These are phyloP conservation scores for Microbotryum intermedium DNA, from an alignment of 1,284 basidiomycete genomes.

Conservation along the genomic window DNA sequence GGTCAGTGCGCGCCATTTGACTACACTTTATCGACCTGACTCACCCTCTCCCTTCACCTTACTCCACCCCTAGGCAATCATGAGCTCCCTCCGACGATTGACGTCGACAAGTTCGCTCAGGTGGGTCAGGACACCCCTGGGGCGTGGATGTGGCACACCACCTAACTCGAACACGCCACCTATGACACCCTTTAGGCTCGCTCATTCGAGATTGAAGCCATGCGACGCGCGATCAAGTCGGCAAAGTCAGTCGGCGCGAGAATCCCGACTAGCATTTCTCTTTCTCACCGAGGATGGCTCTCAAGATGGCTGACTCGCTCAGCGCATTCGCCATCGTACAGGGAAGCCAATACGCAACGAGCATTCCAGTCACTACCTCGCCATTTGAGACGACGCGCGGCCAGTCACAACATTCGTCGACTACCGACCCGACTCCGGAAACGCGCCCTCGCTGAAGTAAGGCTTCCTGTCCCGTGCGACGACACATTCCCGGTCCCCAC, in stretches of 20 bases:
- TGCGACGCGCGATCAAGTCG: conserved; percentile 72
- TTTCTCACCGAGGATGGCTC: no score
- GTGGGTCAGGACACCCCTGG: conserved; percentile 43
- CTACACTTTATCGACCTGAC: neutral
- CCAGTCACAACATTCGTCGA: conserved; percentile 80
- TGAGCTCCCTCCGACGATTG: conserved; percentile 58
- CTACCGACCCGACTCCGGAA: conserved; percentile 71
- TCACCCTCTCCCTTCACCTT: no score
- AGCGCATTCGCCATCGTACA: conserved; percentile 12
- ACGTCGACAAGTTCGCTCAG: conserved; percentile 79
- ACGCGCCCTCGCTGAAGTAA: conserved; percentile 70
- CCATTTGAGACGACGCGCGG: conserved; percentile 76
- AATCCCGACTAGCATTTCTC: no score
- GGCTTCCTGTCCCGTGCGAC: no score
- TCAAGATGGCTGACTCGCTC: no score
- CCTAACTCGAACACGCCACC: no score
- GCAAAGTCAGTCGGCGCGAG: conserved; percentile 49
- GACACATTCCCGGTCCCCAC: no score
- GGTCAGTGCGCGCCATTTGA: neutral
- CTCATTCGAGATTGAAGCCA: conserved; percentile 75
- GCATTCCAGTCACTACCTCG: conserved; percentile 85
- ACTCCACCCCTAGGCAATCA: conserved; percentile 10
- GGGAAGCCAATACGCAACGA: conserved; percentile 56
- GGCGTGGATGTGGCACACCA: no score
- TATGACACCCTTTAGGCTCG: conserved; percentile 51